Base-by-base conservation (phyloP, 1,284 basidiomycete genomes). In the Quambalaria eucalypti region DNA sequence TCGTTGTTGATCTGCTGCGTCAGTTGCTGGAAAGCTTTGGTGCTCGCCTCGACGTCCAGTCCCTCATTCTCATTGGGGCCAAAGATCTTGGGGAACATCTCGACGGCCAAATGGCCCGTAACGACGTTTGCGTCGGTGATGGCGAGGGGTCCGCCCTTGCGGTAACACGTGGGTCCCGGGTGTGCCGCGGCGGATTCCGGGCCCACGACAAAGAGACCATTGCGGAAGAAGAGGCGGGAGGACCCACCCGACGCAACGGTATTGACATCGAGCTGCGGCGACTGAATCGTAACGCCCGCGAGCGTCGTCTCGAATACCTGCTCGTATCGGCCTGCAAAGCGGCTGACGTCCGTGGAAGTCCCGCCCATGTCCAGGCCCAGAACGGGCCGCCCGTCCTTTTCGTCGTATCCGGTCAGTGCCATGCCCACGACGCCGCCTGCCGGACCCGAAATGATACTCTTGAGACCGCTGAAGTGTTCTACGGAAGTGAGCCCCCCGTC, bases 391-490 rank as follows among this genome's bases (percentile, higher is more conserved):
- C 80, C 82, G 56, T 80, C 76, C 59, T 83, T 76, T 49, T 81
- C 79, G 68, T 90, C 87, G 83, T 86, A 91, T 60, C 85, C 85
- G 1, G 88, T 91, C 51, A 88, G 76, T 1, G 87, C 86, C 76
- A 87, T 88, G 0, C 88, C 89, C 0, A 91, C 88, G 2, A 92
- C 88, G 7, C 89, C 89, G 2, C 88, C 89, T 0, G 89, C 88
- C 0, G 89, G 88, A 2, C 88, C 89, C 56, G 86, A 88, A 31
- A 93, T 79, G 63, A 93, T 88, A 56, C 85, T 86, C 78, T 89
- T 89, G 61, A 96, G 78, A 0, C 90, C 90, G 0, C 86, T 87
- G 72, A 95, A 95, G 68, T 87, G 85, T 54, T 83, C 79, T n/a
- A 88, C 78, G 68, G 88, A 87, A 8, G 90, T 81, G n/a, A 95